Percentiles rank a stretch among this genome's conserved stretches.
phyloP scores from a whole-genome alignment of 306 rosid species.

The Castanea sativa region DNA sequence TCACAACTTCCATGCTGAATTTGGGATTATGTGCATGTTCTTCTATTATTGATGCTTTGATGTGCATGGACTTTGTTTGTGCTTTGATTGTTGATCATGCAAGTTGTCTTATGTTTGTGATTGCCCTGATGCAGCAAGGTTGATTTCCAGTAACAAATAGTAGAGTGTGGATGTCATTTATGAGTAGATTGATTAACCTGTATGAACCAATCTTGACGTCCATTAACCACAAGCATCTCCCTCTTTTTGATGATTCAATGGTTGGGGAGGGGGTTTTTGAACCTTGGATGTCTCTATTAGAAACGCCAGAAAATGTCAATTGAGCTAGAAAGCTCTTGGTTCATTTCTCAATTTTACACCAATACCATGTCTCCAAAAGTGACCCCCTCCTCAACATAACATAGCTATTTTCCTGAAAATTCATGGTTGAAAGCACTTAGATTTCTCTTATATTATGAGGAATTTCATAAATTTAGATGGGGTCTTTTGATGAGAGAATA shows the following conservation, averaged over 20 bases:
- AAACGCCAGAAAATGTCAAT: too few species aligned
- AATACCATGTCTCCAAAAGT: background rate
- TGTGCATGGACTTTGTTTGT: constrained; percentile 7
- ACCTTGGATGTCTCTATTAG: too few species aligned
- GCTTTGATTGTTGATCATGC: constrained; percentile 7
- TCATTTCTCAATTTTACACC: background rate
- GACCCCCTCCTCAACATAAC: background rate
- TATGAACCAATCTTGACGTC: too few species aligned
- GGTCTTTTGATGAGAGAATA: too few species aligned
- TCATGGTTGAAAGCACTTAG: too few species aligned
- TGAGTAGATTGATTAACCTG: too few species aligned
- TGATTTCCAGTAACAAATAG: background rate
- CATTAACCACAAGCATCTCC: too few species aligned
- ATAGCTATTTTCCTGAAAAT: background rate
- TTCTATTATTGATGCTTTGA: constrained; percentile 1
- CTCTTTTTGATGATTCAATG: too few species aligned
- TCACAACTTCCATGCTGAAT: constrained; percentile 15
- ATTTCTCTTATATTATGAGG: too few species aligned
- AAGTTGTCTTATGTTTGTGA: constrained; percentile 14
- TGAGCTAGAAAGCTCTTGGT: too few species aligned
- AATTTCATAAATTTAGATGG: too few species aligned
- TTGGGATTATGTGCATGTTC: constrained; percentile 4
- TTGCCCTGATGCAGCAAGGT: background rate
- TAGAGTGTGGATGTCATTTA: background rate
- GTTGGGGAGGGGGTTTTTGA: too few species aligned